These are phyloP conservation scores for Plasmopara muralis DNA, from an alignment of 352 stramenopile species.

Conservation along the genomic window DNA sequence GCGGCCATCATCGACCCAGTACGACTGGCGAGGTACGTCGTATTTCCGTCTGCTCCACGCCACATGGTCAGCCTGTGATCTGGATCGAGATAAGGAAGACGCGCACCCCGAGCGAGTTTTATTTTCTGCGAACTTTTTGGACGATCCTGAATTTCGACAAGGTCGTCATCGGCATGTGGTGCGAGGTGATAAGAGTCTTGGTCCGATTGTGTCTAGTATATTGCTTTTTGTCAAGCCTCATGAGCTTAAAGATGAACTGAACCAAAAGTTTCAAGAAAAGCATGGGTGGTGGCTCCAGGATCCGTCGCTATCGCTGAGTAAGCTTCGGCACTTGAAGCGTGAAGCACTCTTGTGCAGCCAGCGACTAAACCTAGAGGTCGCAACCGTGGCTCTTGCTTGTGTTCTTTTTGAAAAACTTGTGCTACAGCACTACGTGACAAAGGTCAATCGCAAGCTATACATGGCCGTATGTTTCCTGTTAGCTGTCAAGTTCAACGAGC, in stretches of 20 bases:
- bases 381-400: conserved; percentile 90
- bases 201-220: conserved; percentile 90
- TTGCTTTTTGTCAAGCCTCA: conserved; percentile 94
- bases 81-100: conserved; percentile 70
- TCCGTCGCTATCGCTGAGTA: conserved; percentile 91
- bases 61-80: conserved; percentile 64
- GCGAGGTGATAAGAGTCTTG: conserved; percentile 83
- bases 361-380: conserved; percentile 87
- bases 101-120: conserved; percentile 46
- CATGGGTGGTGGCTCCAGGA: conserved; percentile 86
- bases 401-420: conserved; percentile 97
- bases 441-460: conserved; percentile 93
- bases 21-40: conserved; percentile 82
- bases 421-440: conserved; percentile 92
- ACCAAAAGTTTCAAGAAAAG: conserved; percentile 95
- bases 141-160: conserved; percentile 80
- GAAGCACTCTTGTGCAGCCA: conserved; percentile 74
- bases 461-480: conserved; percentile 95
- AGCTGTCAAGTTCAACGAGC: conserved; percentile 91
- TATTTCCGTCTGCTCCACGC: conserved; percentile 81
- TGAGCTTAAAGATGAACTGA: conserved; percentile 94
- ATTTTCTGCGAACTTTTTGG: conserved; percentile 77
- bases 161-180: conserved; percentile 77
- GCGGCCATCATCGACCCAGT: conserved; percentile 27
- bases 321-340: conserved; percentile 93